Base-by-base conservation (phyloP, 2,329 filamentous ascomycete species). In the Pseudopyrenochaeta lycopersici region DNA sequence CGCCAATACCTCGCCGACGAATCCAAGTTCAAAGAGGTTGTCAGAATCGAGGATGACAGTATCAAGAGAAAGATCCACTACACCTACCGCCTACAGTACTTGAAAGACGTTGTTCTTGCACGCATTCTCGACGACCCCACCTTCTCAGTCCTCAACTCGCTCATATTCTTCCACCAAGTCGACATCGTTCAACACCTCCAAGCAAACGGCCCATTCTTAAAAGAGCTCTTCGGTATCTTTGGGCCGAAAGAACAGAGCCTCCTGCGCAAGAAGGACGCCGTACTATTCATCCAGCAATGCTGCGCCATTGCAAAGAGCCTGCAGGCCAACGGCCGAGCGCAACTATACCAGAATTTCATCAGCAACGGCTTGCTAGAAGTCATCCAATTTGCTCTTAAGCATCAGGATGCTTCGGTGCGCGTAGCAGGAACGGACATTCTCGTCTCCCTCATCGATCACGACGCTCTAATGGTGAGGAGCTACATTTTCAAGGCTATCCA, bases 81-180 rank as follows among this genome's bases (percentile, higher is more conserved):
- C 75, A 98, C 95, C 1, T 97, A 97, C 79, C 90, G 95, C 33
- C 80, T 99, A 30, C 93, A 97, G 71, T 99, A 99, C 73, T 84
- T 99, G 49, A 99, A 98, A 76, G 95, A 99, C 69, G 95, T 99
- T n/a, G 94, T 98, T 1, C 84, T 99, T 38, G 95, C 95, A 27
- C 88, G 95, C 58, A 98, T 99, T 60, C 84, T 99, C 56, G 95
- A 99, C 77, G 95, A 99, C 74, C 94, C 94, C 44, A 99, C 95
- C 17, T 99, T 98, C 76, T 96, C 92, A 20, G 93, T 98, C 21
- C 87, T 99, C 61, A 99, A 98, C 78, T 97, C 92, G 45, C 85
- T 98, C 66, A 99, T 99, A 64, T 99, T 97, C 80, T 99, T 96
- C 83, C 95, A 98, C 78, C 95, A 99, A 79, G 93, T 98, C 66